Evolutionary conservation across 352 stramenopile species (phyloP), one percentile per base, ranked within the genome.

Genomic region (Pythium vanterpoolii): DNA sequence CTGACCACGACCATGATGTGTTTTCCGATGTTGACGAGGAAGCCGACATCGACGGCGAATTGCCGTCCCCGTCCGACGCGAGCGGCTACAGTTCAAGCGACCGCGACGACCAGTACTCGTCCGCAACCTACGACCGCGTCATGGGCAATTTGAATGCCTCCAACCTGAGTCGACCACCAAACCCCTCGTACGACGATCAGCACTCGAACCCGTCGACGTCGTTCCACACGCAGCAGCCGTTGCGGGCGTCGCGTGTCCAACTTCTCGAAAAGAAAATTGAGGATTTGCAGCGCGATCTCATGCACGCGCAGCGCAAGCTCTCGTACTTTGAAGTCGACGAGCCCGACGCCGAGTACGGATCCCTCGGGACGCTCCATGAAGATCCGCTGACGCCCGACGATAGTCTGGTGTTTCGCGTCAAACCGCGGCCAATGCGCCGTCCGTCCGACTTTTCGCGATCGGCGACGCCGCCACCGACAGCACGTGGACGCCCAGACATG

Each of bases 191-290:
- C 43, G 54, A 64, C 19, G 62, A 69, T 28, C 26, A 38, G 5
- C 60, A 56, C 34, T 39, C 42, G 4, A 50, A 51, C 26, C 16
- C 40, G 1, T 45, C 62, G 14, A 10, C 38, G 2, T 54, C 60
- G 16, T 60, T 56, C 39, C 39, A 24, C 10, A 48, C 52, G 26
- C 28, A 57, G 39, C 43, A 43, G 9, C 40, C 49, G 5, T 31
- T 54, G 3, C 59, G 59, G 10, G n/a, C 40, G 40, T 66, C 58
- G 13, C 55, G 48, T 6, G 40, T 69, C 1, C 47, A 64, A n/a
- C 16, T 55, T 0, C 42, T 91, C 28, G 77, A 89, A 39, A 75
- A 82, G 50, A 86, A 91, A 39, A 86, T 91, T 23, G 60, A 69
- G 8, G 79, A 83, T 31, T 36, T 91, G 21, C 73, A 87, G 60